These are phyloP conservation scores for Eucalyptus tenuipes DNA, from an alignment of 345 rosid species.

Conservation along the genomic window DNA sequence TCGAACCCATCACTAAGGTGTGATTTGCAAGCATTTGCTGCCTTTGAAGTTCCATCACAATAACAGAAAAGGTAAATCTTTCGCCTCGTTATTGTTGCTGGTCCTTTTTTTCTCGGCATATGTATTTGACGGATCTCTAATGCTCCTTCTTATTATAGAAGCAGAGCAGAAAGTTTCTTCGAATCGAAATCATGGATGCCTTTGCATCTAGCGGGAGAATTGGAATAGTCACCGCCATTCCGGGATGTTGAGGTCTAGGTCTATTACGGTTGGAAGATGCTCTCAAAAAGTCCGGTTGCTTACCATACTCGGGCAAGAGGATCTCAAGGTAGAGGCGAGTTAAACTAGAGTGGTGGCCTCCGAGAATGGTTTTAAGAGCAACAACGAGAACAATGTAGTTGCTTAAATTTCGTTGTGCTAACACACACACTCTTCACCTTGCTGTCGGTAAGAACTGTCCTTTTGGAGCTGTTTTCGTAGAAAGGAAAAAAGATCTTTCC, in stretches of 20 bases:
- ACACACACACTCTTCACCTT: background rate
- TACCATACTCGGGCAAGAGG: conserved; percentile 34
- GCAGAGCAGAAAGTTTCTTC: conserved; percentile 28
- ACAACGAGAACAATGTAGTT: conserved; percentile 15
- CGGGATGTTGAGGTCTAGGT: conserved; percentile 66
- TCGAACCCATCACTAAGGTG: conserved; percentile 76
- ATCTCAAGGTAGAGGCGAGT: conserved; percentile 49
- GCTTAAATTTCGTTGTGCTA: conserved; percentile 7
- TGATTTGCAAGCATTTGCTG: conserved; percentile 61
- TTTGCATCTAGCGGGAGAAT: conserved; percentile 47
- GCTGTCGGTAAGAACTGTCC: background rate
- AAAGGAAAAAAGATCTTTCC: background rate
- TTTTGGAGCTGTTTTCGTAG: background rate
- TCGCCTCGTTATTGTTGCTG: background rate
- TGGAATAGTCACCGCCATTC: conserved; percentile 49
- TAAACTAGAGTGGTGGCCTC: conserved; percentile 80
- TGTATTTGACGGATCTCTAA: background rate
- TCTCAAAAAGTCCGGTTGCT: conserved; percentile 28
- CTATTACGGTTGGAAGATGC: conserved; percentile 59
- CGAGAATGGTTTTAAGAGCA: conserved; percentile 52
- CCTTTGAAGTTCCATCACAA: conserved; percentile 49
- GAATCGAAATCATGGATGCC: background rate
- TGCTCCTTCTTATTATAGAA: conserved; percentile 12
- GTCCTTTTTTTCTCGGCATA: background rate
- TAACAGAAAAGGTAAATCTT: conserved; percentile 34